Conservation (phyloP, 2,329 filamentous ascomycete species). For the Colletotrichum tanaceti region DNA sequence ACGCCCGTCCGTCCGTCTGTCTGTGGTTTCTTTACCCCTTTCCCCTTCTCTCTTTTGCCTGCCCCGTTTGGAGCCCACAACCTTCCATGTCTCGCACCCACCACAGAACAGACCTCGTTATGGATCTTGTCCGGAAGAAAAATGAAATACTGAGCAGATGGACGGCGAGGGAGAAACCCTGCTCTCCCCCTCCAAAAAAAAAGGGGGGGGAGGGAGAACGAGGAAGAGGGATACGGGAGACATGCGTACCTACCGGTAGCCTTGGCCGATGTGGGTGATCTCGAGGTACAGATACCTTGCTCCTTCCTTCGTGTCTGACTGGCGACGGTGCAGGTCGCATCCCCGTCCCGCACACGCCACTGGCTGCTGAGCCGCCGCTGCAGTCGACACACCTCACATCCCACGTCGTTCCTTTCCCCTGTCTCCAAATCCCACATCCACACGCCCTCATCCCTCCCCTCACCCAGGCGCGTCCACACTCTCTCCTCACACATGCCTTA, state of each 20-base stretch:
- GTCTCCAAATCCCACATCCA: not conserved
- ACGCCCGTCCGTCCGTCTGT: constrained; percentile 5
- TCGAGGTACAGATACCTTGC: constrained; percentile 2
- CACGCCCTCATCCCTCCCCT: not conserved
- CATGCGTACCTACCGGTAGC: constrained; percentile 3
- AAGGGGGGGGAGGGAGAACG: not conserved
- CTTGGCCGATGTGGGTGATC: not conserved
- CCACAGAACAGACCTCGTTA: not conserved
- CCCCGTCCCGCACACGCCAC: constrained; percentile 23
- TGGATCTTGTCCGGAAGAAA: not conserved
- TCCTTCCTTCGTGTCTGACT: constrained; percentile 7
- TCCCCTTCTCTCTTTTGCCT: not conserved
- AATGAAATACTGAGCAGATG: not conserved
- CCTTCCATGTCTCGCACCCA: constrained; percentile 1
- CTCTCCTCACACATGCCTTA: constrained; percentile 17
- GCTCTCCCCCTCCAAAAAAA: not conserved
- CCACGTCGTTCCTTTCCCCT: constrained; percentile 11
- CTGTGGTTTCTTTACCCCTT: not conserved
- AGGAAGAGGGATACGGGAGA: not conserved
- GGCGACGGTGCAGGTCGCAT: not conserved
- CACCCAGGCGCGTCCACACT: constrained; percentile 4
- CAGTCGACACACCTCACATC: constrained; percentile 6
- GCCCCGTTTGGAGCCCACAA: not conserved
- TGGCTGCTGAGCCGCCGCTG: constrained; percentile 34
- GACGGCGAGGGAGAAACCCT: not conserved